Conservation (phyloP, 441 rosid genomes). For the Arabidopsis hybrid region DNA sequence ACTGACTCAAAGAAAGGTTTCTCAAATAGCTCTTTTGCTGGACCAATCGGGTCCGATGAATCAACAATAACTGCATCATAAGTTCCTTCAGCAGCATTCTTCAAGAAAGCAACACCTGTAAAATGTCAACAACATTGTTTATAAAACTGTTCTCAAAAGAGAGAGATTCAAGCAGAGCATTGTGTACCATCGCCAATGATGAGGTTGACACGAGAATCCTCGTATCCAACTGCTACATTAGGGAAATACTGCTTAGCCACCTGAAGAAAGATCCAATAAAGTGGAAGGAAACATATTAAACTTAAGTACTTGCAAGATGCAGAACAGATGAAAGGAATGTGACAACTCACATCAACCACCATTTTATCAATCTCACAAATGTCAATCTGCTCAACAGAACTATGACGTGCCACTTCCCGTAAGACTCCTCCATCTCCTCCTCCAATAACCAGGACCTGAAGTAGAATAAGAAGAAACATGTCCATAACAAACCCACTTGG, state of each 20-base stretch:
- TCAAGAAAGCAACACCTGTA: slow-evolving; percentile 68
- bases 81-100: slow-evolving; percentile 56
- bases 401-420: slow-evolving; percentile 72
- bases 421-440: slow-evolving; percentile 92
- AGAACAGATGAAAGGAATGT: not conserved
- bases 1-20: slow-evolving; percentile 55
- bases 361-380: slow-evolving; percentile 77
- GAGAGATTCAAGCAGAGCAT: not conserved
- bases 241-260: slow-evolving; percentile 75
- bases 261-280: slow-evolving; percentile 45
- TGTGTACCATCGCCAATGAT: slow-evolving; percentile 65
- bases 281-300: slow-evolving; percentile 13
- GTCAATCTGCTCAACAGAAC: slow-evolving; percentile 68
- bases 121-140: not conserved
- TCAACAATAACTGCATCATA: slow-evolving; percentile 77
- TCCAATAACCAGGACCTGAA: slow-evolving; percentile 73
- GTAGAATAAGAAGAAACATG: not conserved
- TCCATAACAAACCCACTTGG: not conserved
- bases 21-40: slow-evolving; percentile 60
- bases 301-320: not conserved
- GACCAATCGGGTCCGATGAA: slow-evolving; percentile 69
- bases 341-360: slow-evolving; percentile 66
- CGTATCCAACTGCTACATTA: slow-evolving; percentile 66
- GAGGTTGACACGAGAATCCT: slow-evolving; percentile 71
- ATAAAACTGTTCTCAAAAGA: not conserved